Conservation (phyloP, 371 early-diverging fungal species). For the Dinochytrium kinnereticum region DNA sequence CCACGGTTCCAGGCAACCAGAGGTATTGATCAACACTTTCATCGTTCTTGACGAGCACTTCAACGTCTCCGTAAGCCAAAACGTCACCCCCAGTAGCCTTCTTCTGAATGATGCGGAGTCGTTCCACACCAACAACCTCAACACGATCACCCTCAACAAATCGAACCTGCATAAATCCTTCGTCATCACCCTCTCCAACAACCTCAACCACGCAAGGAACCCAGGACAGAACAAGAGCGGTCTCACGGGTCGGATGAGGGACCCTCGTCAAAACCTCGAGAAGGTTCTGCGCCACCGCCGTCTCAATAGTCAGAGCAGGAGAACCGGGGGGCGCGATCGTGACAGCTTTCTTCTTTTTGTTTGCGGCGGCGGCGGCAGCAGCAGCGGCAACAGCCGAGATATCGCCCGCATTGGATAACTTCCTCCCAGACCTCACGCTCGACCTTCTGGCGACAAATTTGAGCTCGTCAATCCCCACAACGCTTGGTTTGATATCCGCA, state of each 20-base stretch:
- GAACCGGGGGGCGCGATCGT: neutral
- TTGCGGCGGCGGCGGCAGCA: neutral
- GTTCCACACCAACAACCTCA: conserved; percentile 17
- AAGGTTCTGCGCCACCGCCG: conserved; percentile 7
- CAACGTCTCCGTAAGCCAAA: neutral
- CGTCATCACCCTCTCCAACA: conserved; percentile 20
- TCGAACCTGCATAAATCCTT: conserved; percentile 17
- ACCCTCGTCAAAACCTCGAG: conserved; percentile 11
- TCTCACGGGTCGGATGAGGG: neutral
- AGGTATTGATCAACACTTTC: neutral
- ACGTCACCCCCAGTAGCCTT: neutral
- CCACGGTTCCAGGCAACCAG: neutral
- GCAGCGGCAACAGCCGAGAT: neutral
- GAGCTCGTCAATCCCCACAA: neutral
- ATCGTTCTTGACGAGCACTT: conserved; percentile 4
- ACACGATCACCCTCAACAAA: conserved; percentile 10
- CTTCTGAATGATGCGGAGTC: neutral
- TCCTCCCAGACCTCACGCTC: neutral
- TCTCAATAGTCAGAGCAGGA: neutral
- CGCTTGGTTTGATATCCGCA: neutral
- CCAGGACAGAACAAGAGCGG: conserved; percentile 8
- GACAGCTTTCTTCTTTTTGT: neutral
- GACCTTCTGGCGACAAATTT: neutral
- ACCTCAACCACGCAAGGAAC: conserved; percentile 19
- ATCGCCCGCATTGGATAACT: neutral